Evolutionary conservation across 108 stramenopile genomes (phyloP), one percentile per base, ranked within the genome.

Genomic region (Parmales sp.): DNA sequence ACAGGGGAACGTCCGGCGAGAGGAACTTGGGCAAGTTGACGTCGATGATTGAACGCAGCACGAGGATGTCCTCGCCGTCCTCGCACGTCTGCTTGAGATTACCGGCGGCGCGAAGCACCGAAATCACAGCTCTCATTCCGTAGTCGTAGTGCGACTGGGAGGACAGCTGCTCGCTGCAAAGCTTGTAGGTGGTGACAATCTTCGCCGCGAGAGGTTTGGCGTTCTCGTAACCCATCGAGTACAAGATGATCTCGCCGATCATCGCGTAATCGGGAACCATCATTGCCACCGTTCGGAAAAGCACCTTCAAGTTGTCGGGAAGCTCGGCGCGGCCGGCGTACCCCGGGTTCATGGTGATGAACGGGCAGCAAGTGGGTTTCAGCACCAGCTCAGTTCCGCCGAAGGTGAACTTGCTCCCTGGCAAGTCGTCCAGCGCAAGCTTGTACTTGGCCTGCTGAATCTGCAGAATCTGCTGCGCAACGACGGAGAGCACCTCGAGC

Each of bases 301-400:
- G 65, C 5, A 82, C 83, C 72, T 85, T 81, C 38, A 81, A 44
- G 71, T 81, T 78, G 50, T 81, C 77, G 9, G 76, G 80, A 11
- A 81, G 51, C 81, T 78, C 80, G 22, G 76, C 69, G 18, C 85
- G 76, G 0, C 85, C 85, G 19, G 85, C 85, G 66, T 86, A 86
- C 5, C 85, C 85, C 1, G 85, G 85, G 63, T 86, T 86, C 85
- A 86, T 86, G 39, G 85, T 86, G 72, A 86, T 86, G 70, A 84
- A 86, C 0, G 78, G 81, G 39, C 80, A 80, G 69, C 82, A 82
- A 45, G 80, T 80, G 38, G 80, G 81, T 41, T 77, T 78, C 22
- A 84, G 68, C 4, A 38, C 37, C 41, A 84, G 82, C 54, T 76
- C 68, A 63, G 79, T 82, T 23, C 85, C 85, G 19, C 84, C 81